Conservation (phyloP, 106 monocot genomes). For the Dendrobium chrysotoxum region DNA sequence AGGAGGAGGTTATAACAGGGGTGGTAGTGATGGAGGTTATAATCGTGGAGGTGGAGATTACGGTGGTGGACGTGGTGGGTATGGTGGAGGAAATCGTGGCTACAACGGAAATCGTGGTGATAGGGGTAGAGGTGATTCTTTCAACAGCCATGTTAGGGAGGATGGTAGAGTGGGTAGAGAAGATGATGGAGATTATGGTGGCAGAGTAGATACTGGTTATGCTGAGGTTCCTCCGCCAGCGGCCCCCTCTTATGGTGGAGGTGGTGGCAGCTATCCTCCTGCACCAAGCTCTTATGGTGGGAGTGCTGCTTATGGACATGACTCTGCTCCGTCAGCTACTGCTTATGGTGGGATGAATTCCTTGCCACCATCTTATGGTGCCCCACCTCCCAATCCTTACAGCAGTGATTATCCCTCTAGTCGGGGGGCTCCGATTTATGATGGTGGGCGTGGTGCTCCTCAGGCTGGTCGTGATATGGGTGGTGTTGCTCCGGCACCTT, state of each 20-base stretch:
- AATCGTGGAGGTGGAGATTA: constrained; percentile 23
- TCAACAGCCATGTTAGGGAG: constrained; percentile 1
- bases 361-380: constrained; percentile 63
- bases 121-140: constrained; percentile 28
- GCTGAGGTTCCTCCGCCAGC: constrained; percentile 52
- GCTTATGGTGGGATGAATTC: constrained; percentile 50
- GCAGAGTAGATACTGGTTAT: constrained; percentile 51
- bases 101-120: constrained; percentile 27
- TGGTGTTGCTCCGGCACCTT: constrained; percentile 9
- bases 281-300: constrained; percentile 52
- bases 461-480: constrained; percentile 14
- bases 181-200: constrained; percentile 31
- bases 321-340: constrained; percentile 41
- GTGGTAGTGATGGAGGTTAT: constrained; percentile 20
- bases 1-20: constrained; percentile 18
- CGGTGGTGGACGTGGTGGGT: constrained; percentile 14
- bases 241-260: constrained; percentile 38
- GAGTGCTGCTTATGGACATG: constrained; percentile 47
- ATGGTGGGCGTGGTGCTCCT: constrained; percentile 48
- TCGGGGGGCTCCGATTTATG: constrained; percentile 39
- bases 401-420: constrained; percentile 20
- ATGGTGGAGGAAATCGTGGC: constrained; percentile 28
- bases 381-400: constrained; percentile 43
- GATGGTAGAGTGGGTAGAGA: constrained; percentile 25
- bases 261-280: constrained; percentile 43